Conservation (phyloP, 257 asterid species). For the Nicotiana sylvestris region DNA sequence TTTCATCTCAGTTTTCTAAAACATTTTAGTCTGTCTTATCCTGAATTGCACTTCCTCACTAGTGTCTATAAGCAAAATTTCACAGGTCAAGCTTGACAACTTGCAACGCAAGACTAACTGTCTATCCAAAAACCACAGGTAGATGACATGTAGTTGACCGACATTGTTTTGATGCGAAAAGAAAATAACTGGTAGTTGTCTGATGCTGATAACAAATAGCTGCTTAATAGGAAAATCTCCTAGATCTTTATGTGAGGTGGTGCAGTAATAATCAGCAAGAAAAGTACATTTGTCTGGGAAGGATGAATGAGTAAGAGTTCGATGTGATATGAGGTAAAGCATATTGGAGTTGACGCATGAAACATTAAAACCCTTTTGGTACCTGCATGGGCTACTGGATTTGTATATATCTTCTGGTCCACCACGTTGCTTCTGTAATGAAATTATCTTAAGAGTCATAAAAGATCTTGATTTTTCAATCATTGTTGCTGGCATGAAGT, state of each 20-base stretch:
- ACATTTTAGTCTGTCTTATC: background rate
- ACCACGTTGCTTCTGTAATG: background rate
- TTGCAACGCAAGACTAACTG: background rate
- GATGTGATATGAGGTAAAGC: background rate
- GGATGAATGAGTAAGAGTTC: conserved; percentile 3
- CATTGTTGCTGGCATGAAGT: background rate
- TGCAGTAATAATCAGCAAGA: background rate
- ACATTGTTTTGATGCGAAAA: background rate
- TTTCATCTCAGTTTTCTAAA: background rate
- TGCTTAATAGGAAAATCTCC: background rate
- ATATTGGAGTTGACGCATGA: background rate
- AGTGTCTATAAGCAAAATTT: background rate
- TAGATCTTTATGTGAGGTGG: background rate
- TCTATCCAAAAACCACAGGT: background rate
- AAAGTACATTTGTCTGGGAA: background rate
- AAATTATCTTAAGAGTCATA: background rate
- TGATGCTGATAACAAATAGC: background rate
- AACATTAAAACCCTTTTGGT: background rate
- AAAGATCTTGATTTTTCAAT: background rate
- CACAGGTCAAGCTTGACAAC: background rate
- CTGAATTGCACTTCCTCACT: background rate
- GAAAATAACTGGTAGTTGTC: background rate
- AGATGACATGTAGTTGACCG: background rate
- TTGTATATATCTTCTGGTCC: conserved; percentile 4
- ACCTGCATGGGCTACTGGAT: background rate